These are phyloP conservation scores for Coemansia aciculifera DNA, from an alignment of 192 early-diverging fungal genomes.

Conservation along the genomic window DNA sequence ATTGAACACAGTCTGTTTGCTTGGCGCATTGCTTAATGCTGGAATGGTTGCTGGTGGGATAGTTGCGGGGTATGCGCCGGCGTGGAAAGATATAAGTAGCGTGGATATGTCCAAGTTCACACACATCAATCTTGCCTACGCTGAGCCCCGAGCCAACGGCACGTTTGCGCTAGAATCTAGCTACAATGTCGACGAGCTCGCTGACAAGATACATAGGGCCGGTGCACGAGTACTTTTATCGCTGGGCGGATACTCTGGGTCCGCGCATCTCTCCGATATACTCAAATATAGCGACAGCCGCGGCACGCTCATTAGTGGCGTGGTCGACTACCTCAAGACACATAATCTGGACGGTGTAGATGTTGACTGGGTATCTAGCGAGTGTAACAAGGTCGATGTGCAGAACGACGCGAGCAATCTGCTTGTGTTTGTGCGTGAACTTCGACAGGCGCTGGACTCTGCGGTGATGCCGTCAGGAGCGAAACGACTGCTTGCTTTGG, in stretches of 20 bases:
- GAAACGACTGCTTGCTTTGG: conserved; percentile 61
- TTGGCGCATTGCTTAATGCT: background rate
- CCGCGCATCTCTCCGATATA: conserved; percentile 60
- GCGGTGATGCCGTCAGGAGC: conserved; percentile 23
- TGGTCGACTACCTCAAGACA: conserved; percentile 46
- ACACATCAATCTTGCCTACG: conserved; percentile 67
- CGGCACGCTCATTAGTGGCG: conserved; percentile 26
- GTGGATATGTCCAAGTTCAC: conserved; percentile 52
- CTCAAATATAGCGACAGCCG: conserved; percentile 41
- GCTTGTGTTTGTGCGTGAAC: conserved; percentile 58
- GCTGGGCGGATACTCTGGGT: conserved; percentile 75
- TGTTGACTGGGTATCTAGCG: conserved; percentile 66
- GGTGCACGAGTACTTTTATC: conserved; percentile 60
- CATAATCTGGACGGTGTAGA: conserved; percentile 62
- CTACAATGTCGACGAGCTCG: conserved; percentile 21
- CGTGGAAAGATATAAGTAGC: conserved; percentile 32
- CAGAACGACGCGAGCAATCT: conserved; percentile 65
- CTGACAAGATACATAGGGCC: conserved; percentile 23
- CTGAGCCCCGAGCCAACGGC: conserved; percentile 35
- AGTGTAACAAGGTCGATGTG: conserved; percentile 59
- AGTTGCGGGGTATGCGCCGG: conserved; percentile 43
- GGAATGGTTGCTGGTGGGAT: conserved; percentile 8
- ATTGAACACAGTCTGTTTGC: background rate
- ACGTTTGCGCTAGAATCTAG: conserved; percentile 28
- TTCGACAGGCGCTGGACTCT: conserved; percentile 55